phyloP scores from a whole-genome alignment of 805 yeast genomes.

The Starmerella apis region DNA sequence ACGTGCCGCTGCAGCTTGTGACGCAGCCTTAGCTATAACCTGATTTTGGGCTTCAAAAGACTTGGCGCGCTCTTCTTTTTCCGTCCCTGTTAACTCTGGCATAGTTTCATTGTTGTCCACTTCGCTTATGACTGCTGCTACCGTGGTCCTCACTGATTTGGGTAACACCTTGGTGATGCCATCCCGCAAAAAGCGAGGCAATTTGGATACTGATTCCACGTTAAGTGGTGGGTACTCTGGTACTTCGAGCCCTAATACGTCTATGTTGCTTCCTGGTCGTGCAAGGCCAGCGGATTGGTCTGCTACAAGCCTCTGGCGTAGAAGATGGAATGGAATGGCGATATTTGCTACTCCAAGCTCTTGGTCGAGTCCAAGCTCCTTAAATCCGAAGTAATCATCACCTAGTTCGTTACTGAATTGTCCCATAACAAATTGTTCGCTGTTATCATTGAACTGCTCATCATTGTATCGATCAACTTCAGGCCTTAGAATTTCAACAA shows the following conservation, averaged over 20 bases:
- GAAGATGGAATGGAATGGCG: slow-evolving; percentile 77
- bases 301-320: slow-evolving; percentile 41
- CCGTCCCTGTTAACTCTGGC: neutral
- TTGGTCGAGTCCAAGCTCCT: slow-evolving; percentile 82
- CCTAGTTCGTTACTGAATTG: slow-evolving; percentile 90
- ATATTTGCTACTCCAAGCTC: slow-evolving; percentile 78
- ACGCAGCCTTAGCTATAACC: slow-evolving; percentile 2
- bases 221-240: slow-evolving; percentile 77
- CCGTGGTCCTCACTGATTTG: neutral
- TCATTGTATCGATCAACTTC: slow-evolving; percentile 44
- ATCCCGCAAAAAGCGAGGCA: slow-evolving; percentile 13
- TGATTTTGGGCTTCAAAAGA: neutral
- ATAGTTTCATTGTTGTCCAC: neutral
- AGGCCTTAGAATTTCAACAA: slow-evolving; percentile 77
- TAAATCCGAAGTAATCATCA: slow-evolving; percentile 96
- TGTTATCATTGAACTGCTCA: slow-evolving; percentile 71
- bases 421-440: slow-evolving; percentile 90
- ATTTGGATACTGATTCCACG: neutral
- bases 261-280: neutral
- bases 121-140: neutral
- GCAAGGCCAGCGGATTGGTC: slow-evolving; percentile 14
- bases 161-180: slow-evolving; percentile 5
- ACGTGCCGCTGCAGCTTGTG: slow-evolving; percentile 10
- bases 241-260: slow-evolving; percentile 4
- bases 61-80: neutral